Conservation (phyloP, 108 stramenopile genomes). For the Cyclotella sp. region DNA sequence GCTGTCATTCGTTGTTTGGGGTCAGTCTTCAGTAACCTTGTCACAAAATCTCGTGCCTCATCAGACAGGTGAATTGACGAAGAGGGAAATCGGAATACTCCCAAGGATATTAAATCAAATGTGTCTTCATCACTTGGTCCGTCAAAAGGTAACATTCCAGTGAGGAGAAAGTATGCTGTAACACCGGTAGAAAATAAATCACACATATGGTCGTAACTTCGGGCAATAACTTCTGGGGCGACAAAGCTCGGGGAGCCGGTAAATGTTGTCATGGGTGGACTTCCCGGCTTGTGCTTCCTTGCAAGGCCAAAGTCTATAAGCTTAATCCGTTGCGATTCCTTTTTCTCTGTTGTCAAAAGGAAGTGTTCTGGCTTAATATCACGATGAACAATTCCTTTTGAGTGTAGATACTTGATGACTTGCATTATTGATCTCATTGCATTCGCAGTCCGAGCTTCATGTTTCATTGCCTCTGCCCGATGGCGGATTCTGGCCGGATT, state of each 20-base stretch:
- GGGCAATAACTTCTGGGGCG: slow-evolving; percentile 49
- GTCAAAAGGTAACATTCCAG: slow-evolving; percentile 50
- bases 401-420: slow-evolving; percentile 45
- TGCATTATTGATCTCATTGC: slow-evolving; percentile 38
- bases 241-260: slow-evolving; percentile 49
- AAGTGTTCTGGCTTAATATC: slow-evolving; percentile 52
- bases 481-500: slow-evolving; percentile 28
- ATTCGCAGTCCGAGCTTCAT: slow-evolving; percentile 34
- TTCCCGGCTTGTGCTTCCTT: slow-evolving; percentile 35
- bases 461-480: slow-evolving; percentile 26
- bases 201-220: slow-evolving; percentile 46
- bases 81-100: slow-evolving; percentile 40
- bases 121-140: slow-evolving; percentile 43
- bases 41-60: slow-evolving; percentile 89
- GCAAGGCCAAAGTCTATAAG: slow-evolving; percentile 51
- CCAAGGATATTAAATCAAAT: slow-evolving; percentile 36
- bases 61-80: slow-evolving; percentile 59
- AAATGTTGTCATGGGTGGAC: slow-evolving; percentile 46
- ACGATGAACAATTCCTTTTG: slow-evolving; percentile 30
- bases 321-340: slow-evolving; percentile 42
- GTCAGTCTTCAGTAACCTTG: slow-evolving; percentile 68
- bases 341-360: slow-evolving; percentile 31
- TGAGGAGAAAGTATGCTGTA: slow-evolving; percentile 47
- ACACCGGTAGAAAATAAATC: slow-evolving; percentile 47
- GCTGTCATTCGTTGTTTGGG: slow-evolving; percentile 82